These are phyloP conservation scores for Penicillium sp. DNA, from an alignment of 2,329 filamentous ascomycete genomes.

Conservation along the genomic window DNA sequence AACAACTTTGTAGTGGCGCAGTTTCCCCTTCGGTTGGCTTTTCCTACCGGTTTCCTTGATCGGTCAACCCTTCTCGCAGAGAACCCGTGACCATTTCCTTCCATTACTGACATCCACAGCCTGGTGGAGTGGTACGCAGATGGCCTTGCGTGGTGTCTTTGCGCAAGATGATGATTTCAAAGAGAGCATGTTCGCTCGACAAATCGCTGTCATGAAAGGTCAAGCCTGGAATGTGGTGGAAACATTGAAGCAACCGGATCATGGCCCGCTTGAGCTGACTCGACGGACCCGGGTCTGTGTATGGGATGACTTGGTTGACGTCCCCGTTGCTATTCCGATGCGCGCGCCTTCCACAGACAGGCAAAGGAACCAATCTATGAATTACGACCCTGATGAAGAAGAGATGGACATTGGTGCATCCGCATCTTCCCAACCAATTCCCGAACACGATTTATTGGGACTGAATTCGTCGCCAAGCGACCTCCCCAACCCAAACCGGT, in stretches of 20 bases:
- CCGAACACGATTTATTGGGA: constrained; percentile 68
- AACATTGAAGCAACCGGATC: constrained; percentile 87
- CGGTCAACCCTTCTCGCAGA: constrained; percentile 91
- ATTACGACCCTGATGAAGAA: constrained; percentile 64
- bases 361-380: constrained; percentile 62
- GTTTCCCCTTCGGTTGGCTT: constrained; percentile 97
- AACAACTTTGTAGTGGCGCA: constrained; percentile 58
- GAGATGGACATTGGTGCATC: constrained; percentile 88
- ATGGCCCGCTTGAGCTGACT: constrained; percentile 90
- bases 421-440: constrained; percentile 54
- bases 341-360: constrained; percentile 81
- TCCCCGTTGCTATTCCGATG: constrained; percentile 91
- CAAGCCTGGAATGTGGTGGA: constrained; percentile 99
- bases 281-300: constrained; percentile 88
- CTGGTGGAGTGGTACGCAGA: constrained; percentile 96
- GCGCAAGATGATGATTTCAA: constrained; percentile 93
- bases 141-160: constrained; percentile 82
- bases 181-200: constrained; percentile 97
- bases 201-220: constrained; percentile 98
- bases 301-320: constrained; percentile 96
- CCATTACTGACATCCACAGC: constrained; percentile 88
- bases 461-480: constrained; percentile 58
- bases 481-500: constrained; percentile 72
- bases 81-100: constrained; percentile 91
- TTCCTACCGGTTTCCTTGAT: constrained; percentile 96